A percentile compares a stretch with the other conserved stretches of the same genome.
These are phyloP conservation scores for Myotisia sp. DNA, from an alignment of 2,329 filamentous ascomycete species.

Conservation along the genomic window DNA sequence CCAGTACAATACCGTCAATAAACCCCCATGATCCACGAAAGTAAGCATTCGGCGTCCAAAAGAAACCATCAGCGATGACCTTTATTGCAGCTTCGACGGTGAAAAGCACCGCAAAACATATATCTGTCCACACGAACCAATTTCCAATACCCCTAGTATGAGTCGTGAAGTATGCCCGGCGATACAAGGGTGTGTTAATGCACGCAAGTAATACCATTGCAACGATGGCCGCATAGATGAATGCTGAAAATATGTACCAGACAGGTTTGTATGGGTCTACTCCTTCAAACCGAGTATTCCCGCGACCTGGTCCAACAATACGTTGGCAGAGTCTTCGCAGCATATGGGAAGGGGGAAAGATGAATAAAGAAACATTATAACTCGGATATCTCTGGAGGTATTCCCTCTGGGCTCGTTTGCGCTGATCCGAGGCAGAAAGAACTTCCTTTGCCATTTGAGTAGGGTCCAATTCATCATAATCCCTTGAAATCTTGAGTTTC, in stretches of 20 bases:
- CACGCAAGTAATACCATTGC: slow-evolving; percentile 97
- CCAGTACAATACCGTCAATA: slow-evolving; percentile 79
- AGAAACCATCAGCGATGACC: slow-evolving; percentile 83
- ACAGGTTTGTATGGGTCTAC: slow-evolving; percentile 74
- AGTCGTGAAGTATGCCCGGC: slow-evolving; percentile 64
- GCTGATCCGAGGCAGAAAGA: slow-evolving; percentile 64
- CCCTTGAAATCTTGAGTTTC: slow-evolving; percentile 53
- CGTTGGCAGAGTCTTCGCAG: slow-evolving; percentile 72
- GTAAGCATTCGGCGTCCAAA: slow-evolving; percentile 95
- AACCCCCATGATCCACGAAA: slow-evolving; percentile 93
- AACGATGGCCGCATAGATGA: slow-evolving; percentile 87
- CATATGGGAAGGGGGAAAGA: slow-evolving; percentile 66
- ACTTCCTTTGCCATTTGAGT: slow-evolving; percentile 82
- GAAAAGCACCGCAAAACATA: slow-evolving; percentile 79
- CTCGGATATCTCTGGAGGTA: slow-evolving; percentile 74
- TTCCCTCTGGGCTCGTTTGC: slow-evolving; percentile 78
- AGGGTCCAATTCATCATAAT: slow-evolving; percentile 68
- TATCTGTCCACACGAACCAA: slow-evolving; percentile 92
- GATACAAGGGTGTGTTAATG: slow-evolving; percentile 84
- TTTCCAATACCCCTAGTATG: slow-evolving; percentile 50
- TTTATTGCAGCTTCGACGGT: slow-evolving; percentile 79
- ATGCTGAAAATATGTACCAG: slow-evolving; percentile 87
- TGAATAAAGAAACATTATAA: slow-evolving; percentile 84
- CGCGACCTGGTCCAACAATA: slow-evolving; percentile 81
- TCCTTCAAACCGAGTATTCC: slow-evolving; percentile 73